Base-by-base conservation (phyloP, 768 basidiomycete genomes). In the Calvatia gigantea region DNA sequence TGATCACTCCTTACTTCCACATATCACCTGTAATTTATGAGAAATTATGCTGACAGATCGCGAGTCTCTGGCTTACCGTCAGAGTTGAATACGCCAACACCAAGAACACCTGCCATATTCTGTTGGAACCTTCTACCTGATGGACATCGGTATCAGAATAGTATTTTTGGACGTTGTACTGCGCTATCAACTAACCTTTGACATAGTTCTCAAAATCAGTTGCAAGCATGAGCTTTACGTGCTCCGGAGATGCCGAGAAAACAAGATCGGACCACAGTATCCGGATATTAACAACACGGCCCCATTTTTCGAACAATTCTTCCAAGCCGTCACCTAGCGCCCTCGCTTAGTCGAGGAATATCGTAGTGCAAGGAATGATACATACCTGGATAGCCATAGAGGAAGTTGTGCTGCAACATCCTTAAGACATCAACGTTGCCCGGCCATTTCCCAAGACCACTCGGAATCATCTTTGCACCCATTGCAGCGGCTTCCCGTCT, bases 81-180 rank as follows among this genome's bases (percentile, higher is more conserved):
- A 12, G 83, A 81, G 59, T 87, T 87, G 65, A 88, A 88, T 3
- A 87, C 82, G 0, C 87, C 87, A 9, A 75, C 75, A 0, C 87
- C 87, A 14, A 87, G 67, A 9, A 86, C 73, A 1, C 75, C 72
- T 3, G 67, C 66, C 73, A 80, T 74, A 14, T 70, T 70, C 19
- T 67, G 58, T 43, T 69, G 74, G 46, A 84, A 78, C n/a, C 67
- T 67, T 54, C 73, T 63, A 25, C 79, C 79, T 79, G 46, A 15
- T n/a, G 21, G 23, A 44, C 14, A n/a, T 23, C 37, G 46, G 25
- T 51, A 19, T 28, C 5, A 33, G 17, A 12, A 23, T 28, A n/a
- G 15, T 32, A 32, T 14, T 15, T 17, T 17, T 4, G 8, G 43
- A 2, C 9, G 9, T 21, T 14, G 44, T 15, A 23, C 12, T 5